Evolutionary conservation across 176 grass and related monocot species (phyloP).

Genomic region (Avena atlantica): DNA sequence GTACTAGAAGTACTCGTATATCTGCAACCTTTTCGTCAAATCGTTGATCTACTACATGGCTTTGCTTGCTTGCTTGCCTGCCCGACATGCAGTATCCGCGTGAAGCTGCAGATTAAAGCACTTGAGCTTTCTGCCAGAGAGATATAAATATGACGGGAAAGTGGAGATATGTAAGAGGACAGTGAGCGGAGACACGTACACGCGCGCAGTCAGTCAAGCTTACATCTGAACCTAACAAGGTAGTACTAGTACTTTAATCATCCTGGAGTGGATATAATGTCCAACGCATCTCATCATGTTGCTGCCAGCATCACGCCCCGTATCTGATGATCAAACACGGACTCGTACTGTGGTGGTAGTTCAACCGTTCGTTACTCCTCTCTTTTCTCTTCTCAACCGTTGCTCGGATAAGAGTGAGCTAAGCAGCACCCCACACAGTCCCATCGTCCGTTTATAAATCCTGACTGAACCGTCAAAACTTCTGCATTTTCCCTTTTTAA

Average conservation of each 20-base stretch:
- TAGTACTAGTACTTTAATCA: neutral
- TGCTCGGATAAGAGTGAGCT: neutral
- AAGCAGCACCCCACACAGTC: neutral
- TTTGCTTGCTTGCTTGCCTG: neutral
- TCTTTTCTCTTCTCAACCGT: neutral
- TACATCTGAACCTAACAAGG: constrained; percentile 6
- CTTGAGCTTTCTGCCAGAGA: no score
- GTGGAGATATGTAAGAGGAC: no score
- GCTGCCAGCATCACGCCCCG: neutral
- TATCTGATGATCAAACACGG: constrained; percentile 24
- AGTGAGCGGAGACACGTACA: neutral
- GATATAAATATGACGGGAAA: neutral
- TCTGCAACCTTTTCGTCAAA: neutral
- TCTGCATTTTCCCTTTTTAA: neutral
- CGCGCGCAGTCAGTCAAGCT: neutral
- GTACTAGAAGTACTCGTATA: no score
- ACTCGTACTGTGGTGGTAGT: neutral
- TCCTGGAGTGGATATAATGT: neutral
- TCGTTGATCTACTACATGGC: neutral
- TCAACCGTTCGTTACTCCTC: neutral
- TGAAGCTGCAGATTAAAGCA: neutral
- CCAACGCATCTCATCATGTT: neutral
- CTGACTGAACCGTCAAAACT: neutral
- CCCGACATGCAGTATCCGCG: no score
- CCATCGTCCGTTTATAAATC: neutral